Evolutionary conservation across 2,329 filamentous ascomycete species (phyloP).

Genomic region (Calonectria fujianensis): DNA sequence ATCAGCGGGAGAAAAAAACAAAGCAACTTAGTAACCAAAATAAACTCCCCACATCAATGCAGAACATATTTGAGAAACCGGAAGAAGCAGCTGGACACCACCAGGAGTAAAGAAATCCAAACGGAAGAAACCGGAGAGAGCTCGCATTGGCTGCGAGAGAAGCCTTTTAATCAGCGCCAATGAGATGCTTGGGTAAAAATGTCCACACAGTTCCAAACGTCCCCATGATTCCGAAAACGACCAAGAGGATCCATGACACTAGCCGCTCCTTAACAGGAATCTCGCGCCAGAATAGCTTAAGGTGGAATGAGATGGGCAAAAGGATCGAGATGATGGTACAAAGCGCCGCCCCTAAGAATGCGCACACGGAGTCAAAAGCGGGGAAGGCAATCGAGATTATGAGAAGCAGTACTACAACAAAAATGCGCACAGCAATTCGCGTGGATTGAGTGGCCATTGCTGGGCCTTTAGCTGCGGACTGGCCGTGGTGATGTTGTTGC

Average conservation of each 20-base stretch:
- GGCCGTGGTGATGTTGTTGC: conserved; percentile 60
- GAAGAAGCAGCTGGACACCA: conserved; percentile 4
- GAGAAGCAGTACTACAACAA: conserved; percentile 83
- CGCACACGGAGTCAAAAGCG: conserved; percentile 92
- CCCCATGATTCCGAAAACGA: conserved; percentile 81
- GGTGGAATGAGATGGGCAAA: conserved; percentile 89
- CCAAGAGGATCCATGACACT: conserved; percentile 81
- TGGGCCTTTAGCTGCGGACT: conserved; percentile 60
- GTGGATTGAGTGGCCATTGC: conserved; percentile 66
- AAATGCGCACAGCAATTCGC: conserved; percentile 78
- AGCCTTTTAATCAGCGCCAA: conserved; percentile 70
- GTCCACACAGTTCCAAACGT: conserved; percentile 89
- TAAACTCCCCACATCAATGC: conserved; percentile 17
- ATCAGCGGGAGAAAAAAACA: neutral
- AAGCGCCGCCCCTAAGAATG: conserved; percentile 89
- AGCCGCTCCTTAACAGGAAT: conserved; percentile 78
- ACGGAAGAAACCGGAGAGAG: conserved; percentile 7
- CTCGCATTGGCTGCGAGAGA: neutral
- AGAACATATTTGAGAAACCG: conserved; percentile 23
- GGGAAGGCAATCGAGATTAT: conserved; percentile 82
- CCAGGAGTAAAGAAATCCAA: neutral
- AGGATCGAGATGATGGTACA: conserved; percentile 97
- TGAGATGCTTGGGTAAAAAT: conserved; percentile 86
- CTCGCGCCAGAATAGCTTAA: conserved; percentile 89
- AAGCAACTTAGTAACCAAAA: conserved; percentile 6